Conservation (phyloP, 345 rosid species). For the Eucalyptus urophylla region DNA sequence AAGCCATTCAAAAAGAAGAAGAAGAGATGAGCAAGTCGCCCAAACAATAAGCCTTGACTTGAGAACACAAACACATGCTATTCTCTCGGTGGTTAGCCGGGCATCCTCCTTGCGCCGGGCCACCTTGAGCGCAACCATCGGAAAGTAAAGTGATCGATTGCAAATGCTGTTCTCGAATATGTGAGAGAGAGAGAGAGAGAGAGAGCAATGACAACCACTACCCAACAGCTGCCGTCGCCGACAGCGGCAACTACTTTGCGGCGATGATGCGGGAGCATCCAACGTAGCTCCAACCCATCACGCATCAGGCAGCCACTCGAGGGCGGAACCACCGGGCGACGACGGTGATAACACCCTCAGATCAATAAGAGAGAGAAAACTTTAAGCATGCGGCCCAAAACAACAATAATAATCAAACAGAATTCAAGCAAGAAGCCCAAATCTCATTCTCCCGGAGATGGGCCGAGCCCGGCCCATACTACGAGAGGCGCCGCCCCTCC, state of each 20-base stretch:
- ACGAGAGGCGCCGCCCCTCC: background rate
- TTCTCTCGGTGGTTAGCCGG: background rate
- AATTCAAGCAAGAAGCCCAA: background rate
- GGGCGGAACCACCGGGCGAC: background rate
- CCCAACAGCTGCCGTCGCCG: background rate
- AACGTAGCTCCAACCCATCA: too few species aligned
- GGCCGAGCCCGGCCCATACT: background rate
- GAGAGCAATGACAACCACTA: background rate
- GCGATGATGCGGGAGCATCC: too few species aligned
- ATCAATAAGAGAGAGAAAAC: background rate
- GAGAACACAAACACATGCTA: rapidly evolving
- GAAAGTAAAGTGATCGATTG: rapidly evolving
- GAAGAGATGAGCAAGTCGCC: background rate
- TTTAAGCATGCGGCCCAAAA: background rate
- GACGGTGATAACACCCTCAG: background rate
- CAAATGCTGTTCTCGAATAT: too few species aligned
- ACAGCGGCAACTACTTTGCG: background rate
- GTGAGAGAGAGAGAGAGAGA: background rate
- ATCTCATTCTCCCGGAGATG: rapidly evolving
- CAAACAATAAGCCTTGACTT: background rate
- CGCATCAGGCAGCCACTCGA: background rate
- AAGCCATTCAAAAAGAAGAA: background rate
- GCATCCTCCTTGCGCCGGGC: background rate
- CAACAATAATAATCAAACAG: background rate
- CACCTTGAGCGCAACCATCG: rapidly evolving